These are phyloP conservation scores for Astragalus glycyphyllos DNA, from an alignment of 306 rosid genomes.

Conservation along the genomic window DNA sequence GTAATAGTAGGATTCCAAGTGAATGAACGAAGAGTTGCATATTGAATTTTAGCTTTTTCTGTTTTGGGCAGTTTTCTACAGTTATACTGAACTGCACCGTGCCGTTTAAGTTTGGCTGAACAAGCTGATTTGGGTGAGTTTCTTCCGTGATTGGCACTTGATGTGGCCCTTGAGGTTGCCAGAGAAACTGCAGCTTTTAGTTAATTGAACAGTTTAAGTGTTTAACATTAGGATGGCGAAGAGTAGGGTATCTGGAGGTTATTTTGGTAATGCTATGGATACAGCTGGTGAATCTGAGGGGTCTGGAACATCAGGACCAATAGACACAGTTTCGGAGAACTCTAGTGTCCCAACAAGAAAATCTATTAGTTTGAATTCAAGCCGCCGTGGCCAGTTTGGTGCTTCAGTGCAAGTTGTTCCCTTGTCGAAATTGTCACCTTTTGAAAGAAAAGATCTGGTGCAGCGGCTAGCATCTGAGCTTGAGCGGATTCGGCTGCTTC, in stretches of 20 bases:
- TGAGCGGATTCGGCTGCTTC: constrained; percentile 61
- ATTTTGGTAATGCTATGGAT: constrained; percentile 55
- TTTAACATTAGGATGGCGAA: constrained; percentile 50
- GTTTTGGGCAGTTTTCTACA: constrained; percentile 30
- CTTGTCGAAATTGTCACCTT: constrained; percentile 53
- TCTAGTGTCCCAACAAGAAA: constrained; percentile 64
- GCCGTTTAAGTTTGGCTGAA: constrained; percentile 7
- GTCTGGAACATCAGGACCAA: constrained; percentile 75
- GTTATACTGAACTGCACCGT: constrained; percentile 14
- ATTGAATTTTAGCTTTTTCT: constrained; percentile 16
- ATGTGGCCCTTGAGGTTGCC: constrained; percentile 14
- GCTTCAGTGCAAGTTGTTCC: constrained; percentile 62
- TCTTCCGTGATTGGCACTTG: constrained; percentile 22
- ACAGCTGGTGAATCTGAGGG: constrained; percentile 77
- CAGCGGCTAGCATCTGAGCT: constrained; percentile 68
- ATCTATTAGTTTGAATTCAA: constrained; percentile 65
- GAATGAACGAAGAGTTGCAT: neutral
- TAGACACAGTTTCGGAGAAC: constrained; percentile 75
- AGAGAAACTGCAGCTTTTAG: constrained; percentile 15
- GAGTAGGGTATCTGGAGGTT: constrained; percentile 62
- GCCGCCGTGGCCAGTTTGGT: constrained; percentile 44
- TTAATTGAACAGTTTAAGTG: neutral
- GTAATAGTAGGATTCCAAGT: constrained; percentile 32
- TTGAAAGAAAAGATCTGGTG: constrained; percentile 60
- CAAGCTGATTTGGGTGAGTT: constrained; percentile 6